Percentiles rank a stretch among this genome's conserved stretches.
phyloP scores from a whole-genome alignment of 2,329 filamentous ascomycete species.

The Penicillium palitans region DNA sequence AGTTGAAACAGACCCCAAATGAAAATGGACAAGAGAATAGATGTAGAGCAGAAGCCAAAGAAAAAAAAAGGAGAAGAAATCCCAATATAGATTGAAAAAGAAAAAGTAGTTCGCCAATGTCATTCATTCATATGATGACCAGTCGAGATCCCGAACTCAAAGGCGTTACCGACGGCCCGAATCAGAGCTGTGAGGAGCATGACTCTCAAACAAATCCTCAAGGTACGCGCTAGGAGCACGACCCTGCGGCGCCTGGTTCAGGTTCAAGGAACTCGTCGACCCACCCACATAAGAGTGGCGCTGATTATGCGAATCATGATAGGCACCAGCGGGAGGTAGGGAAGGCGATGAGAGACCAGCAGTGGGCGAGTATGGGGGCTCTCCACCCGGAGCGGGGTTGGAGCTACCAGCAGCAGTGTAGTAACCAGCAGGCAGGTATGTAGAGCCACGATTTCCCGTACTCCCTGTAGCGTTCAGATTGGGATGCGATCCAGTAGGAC shows the following conservation, averaged over 20 bases:
- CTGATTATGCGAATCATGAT: constrained; percentile 31
- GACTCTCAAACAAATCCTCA: constrained; percentile 83
- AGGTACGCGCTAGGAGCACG: constrained; percentile 85
- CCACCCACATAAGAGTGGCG: constrained; percentile 34
- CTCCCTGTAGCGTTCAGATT: constrained; percentile 36
- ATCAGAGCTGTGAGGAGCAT: constrained; percentile 39
- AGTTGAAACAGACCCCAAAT: not conserved
- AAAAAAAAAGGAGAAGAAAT: not conserved
- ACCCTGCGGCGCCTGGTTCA: constrained; percentile 65
- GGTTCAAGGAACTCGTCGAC: constrained; percentile 61
- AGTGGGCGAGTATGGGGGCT: constrained; percentile 51
- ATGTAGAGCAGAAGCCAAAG: not conserved
- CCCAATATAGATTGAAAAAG: not conserved
- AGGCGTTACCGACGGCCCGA: constrained; percentile 11
- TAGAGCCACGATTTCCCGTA: constrained; percentile 64
- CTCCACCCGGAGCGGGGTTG: constrained; percentile 46
- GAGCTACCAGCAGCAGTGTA: constrained; percentile 72
- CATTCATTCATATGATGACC: constrained; percentile 2
- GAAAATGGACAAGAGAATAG: not conserved
- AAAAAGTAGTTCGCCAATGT: not conserved
- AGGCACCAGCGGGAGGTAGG: constrained; percentile 48
- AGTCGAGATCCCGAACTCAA: not conserved
- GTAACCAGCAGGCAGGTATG: constrained; percentile 84
- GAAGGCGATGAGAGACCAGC: constrained; percentile 59
- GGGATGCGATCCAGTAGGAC: constrained; percentile 49